These are phyloP conservation scores for Gracilaria domingensis DNA, from an alignment of 23 red algal genomes.

Conservation along the genomic window DNA sequence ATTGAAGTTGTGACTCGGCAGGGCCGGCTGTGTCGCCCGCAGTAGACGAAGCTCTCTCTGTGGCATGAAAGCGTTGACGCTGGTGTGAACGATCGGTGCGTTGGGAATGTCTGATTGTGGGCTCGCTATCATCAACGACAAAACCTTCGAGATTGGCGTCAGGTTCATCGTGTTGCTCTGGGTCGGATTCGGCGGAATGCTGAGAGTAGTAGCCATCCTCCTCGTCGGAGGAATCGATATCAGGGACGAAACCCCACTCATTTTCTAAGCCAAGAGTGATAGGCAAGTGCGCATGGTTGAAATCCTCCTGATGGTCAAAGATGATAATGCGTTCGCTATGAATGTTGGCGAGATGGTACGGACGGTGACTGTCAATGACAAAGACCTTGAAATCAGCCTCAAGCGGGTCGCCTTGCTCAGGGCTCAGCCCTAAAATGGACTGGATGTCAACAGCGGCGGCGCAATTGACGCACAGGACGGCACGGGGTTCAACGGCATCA, in stretches of 20 bases:
- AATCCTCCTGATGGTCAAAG: slow-evolving; percentile 77
- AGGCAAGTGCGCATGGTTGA: slow-evolving; percentile 47
- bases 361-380: slow-evolving; percentile 90
- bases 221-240: slow-evolving; percentile 55
- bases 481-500: slow-evolving; percentile 64
- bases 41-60: background rate
- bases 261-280: slow-evolving; percentile 67
- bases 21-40: background rate
- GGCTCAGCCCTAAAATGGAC: slow-evolving; percentile 35
- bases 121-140: background rate
- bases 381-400: slow-evolving; percentile 65
- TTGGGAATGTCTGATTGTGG: background rate
- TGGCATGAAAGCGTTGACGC: background rate
- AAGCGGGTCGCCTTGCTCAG: slow-evolving; percentile 13
- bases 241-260: slow-evolving; percentile 70
- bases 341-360: slow-evolving; percentile 88
- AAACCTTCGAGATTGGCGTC: background rate
- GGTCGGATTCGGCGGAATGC: slow-evolving; percentile 13
- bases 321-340: slow-evolving; percentile 75
- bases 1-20: background rate
- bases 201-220: slow-evolving; percentile 13
- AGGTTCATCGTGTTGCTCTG: background rate
- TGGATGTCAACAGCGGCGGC: slow-evolving; percentile 86
- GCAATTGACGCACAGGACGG: slow-evolving; percentile 81
- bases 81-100: background rate